Evolutionary conservation across 1,139 yeast species (phyloP).

Genomic region (Oligophagozyma castellii): DNA sequence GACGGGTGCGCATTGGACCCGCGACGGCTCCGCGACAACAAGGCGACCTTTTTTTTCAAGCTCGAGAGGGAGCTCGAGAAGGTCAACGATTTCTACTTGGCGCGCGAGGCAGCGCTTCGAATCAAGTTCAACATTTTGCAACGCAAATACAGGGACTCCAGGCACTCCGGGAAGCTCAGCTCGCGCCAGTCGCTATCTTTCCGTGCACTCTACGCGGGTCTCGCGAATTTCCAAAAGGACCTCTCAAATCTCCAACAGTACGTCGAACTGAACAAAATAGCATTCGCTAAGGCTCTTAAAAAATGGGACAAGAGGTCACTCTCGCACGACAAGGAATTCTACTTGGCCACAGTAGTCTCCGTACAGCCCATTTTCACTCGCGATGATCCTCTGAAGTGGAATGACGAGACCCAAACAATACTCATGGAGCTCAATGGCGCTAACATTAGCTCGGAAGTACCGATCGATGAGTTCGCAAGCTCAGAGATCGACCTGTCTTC

Average conservation of each 20-base stretch:
- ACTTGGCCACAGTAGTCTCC: slow-evolving; percentile 81
- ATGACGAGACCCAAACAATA: slow-evolving; percentile 44
- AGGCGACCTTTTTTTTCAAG: slow-evolving; percentile 84
- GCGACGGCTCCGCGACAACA: slow-evolving; percentile 68
- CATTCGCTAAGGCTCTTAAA: slow-evolving; percentile 85
- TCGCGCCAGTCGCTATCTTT: slow-evolving; percentile 44
- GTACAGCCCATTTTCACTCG: slow-evolving; percentile 95
- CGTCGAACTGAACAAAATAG: slow-evolving; percentile 87
- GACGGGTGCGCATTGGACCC: slow-evolving; percentile 21
- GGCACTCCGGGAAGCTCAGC: slow-evolving; percentile 32
- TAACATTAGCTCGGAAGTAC: background rate
- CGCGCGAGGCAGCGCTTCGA: slow-evolving; percentile 76
- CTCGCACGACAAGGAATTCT: slow-evolving; percentile 85
- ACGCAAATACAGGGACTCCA: slow-evolving; percentile 53
- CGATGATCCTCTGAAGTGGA: slow-evolving; percentile 69
- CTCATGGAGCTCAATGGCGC: slow-evolving; percentile 76
- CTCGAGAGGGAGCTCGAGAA: slow-evolving; percentile 90
- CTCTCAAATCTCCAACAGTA: slow-evolving; percentile 79
- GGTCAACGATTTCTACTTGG: slow-evolving; percentile 78
- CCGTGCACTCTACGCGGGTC: slow-evolving; percentile 67
- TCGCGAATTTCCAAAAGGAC: slow-evolving; percentile 81
- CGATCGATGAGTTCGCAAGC: background rate
- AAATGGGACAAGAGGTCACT: slow-evolving; percentile 97
- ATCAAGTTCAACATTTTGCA: slow-evolving; percentile 64
- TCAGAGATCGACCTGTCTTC: background rate